phyloP scores from a whole-genome alignment of 139 green algal genomes.

The Penium margaritaceum region DNA sequence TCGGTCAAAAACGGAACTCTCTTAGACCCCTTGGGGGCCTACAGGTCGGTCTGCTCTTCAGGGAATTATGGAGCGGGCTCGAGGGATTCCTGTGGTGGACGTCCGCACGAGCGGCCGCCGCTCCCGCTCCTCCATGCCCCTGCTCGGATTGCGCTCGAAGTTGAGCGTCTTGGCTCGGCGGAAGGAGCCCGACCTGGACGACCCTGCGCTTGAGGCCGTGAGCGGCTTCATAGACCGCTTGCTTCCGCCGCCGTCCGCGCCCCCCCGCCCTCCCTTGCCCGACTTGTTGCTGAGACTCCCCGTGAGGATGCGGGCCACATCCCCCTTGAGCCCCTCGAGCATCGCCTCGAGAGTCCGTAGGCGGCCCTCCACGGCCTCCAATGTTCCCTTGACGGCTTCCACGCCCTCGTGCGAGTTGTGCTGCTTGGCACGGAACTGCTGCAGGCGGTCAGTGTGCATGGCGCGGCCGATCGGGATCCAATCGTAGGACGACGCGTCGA shows the following conservation, averaged over 20 bases:
- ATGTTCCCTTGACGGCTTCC: background rate
- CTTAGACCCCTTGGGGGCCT: too few species aligned
- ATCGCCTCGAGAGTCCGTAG: background rate
- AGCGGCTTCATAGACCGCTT: background rate
- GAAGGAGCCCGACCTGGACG: background rate
- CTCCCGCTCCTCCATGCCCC: too few species aligned
- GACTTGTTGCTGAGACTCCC: background rate
- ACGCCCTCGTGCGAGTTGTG: background rate
- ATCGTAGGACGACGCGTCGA: slow-evolving; percentile 24
- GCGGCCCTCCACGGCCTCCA: background rate
- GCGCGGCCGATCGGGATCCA: slow-evolving; percentile 31
- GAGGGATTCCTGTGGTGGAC: too few species aligned
- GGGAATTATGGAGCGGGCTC: too few species aligned
- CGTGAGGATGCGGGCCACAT: background rate
- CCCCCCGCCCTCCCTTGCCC: background rate
- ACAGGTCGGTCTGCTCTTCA: too few species aligned
- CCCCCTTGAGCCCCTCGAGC: background rate
- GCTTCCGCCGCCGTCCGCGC: background rate
- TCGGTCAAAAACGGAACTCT: too few species aligned
- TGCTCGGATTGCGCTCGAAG: too few species aligned
- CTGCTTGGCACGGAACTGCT: slow-evolving; percentile 10
- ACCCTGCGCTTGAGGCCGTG: background rate
- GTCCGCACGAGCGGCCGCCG: too few species aligned
- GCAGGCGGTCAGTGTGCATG: slow-evolving; percentile 16
- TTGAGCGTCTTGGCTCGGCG: background rate